These are phyloP conservation scores for Rhodotorula taiwanensis DNA, from an alignment of 768 basidiomycete species.

Conservation along the genomic window DNA sequence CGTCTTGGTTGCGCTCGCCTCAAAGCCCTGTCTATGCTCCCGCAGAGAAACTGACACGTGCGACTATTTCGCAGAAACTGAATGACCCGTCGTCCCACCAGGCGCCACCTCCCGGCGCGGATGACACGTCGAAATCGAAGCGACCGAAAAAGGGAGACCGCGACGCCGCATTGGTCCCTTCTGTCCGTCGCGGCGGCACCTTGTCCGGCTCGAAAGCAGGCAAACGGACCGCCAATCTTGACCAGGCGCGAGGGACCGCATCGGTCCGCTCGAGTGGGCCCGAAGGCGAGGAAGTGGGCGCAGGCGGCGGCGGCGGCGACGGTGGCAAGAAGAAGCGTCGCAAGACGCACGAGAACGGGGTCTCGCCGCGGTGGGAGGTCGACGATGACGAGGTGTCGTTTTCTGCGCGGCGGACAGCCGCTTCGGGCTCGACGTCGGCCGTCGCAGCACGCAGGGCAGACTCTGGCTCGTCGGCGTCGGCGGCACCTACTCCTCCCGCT, in stretches of 20 bases:
- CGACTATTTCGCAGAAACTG: constrained; percentile 2
- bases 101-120: background rate
- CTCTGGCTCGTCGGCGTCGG: background rate
- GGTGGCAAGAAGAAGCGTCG: background rate
- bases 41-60: background rate
- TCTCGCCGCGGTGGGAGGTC: constrained; percentile 2
- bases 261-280: too few relatives aligned
- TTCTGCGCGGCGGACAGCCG: too few relatives aligned
- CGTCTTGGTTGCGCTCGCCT: too few relatives aligned
- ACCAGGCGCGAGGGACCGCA: background rate
- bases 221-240: background rate
- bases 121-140: background rate
- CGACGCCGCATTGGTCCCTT: background rate
- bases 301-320: background rate
- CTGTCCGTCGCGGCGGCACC: background rate
- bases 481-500: background rate
- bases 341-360: constrained; percentile 1
- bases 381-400: constrained; percentile 4
- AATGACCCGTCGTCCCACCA: constrained; percentile 30
- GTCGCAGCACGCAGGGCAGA: background rate
- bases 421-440: background rate
- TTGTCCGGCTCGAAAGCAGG: background rate
- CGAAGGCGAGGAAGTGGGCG: background rate
- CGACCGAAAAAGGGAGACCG: background rate
- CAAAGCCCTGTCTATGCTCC: background rate